A percentile compares a stretch with the other conserved stretches of the same genome.
These are phyloP conservation scores for Phytophthora uliginosa DNA, from an alignment of 352 stramenopile genomes.

Conservation along the genomic window DNA sequence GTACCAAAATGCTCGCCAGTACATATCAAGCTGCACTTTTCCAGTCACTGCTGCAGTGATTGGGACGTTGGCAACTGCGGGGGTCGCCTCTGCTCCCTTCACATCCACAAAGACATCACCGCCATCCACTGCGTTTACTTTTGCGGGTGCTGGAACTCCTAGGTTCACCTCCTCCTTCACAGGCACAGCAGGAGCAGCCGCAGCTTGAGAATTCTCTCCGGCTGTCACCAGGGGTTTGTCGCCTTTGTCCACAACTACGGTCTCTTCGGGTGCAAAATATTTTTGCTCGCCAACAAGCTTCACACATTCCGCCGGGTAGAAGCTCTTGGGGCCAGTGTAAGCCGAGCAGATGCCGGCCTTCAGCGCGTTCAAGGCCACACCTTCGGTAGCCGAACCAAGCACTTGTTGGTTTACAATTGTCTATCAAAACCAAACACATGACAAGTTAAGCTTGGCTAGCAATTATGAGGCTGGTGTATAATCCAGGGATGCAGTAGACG, in stretches of 20 bases:
- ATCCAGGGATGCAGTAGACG: slow-evolving; percentile 10
- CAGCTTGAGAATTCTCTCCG: slow-evolving; percentile 18
- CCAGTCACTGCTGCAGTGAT: slow-evolving; percentile 14
- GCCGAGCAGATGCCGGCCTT: slow-evolving; percentile 66
- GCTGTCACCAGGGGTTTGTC: slow-evolving; percentile 29
- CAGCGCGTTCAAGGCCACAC: slow-evolving; percentile 70
- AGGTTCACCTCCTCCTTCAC: slow-evolving; percentile 9
- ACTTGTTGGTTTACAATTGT: slow-evolving; percentile 71
- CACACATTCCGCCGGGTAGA: slow-evolving; percentile 67
- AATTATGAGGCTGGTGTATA: background rate
- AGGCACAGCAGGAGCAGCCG: slow-evolving; percentile 1
- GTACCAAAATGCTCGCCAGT: slow-evolving; percentile 87
- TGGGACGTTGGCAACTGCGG: slow-evolving; percentile 13
- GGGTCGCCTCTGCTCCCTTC: slow-evolving; percentile 44
- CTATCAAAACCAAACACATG: slow-evolving; percentile 32
- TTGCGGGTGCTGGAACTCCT: slow-evolving; percentile 17
- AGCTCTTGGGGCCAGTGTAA: slow-evolving; percentile 75
- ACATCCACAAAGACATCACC: slow-evolving; percentile 45
- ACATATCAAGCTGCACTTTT: slow-evolving; percentile 79
- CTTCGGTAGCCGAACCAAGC: slow-evolving; percentile 64
- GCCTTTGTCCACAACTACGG: slow-evolving; percentile 9
- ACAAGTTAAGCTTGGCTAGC: slow-evolving; percentile 6
- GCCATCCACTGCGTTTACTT: slow-evolving; percentile 27
- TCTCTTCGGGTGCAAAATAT: slow-evolving; percentile 53
- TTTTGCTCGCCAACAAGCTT: slow-evolving; percentile 68